Conservation (phyloP, 768 basidiomycete genomes). For the Calocera viscosa region DNA sequence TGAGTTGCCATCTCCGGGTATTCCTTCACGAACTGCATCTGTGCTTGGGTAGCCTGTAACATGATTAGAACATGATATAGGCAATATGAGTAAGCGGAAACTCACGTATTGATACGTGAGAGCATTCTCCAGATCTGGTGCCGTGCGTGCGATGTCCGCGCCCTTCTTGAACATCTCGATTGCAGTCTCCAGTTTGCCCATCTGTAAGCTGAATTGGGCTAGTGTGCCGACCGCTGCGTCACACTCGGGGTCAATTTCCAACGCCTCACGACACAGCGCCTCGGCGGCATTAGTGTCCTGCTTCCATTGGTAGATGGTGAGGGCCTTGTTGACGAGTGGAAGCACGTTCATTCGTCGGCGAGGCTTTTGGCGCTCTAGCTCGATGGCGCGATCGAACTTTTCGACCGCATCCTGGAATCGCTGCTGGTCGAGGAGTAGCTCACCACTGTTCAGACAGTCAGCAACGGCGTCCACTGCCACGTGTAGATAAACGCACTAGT, state of each 20-base stretch:
- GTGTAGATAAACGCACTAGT: conserved; percentile 56
- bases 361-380: conserved; percentile 69
- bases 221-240: conserved; percentile 94
- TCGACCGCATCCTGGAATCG: conserved; percentile 79
- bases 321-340: conserved; percentile 94
- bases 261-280: conserved; percentile 72
- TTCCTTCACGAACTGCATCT: conserved; percentile 66
- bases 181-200: conserved; percentile 75
- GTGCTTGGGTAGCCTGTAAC: conserved; percentile 61
- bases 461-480: neutral
- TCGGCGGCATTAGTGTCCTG: conserved; percentile 78
- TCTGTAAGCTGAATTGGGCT: conserved; percentile 84
- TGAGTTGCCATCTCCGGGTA: conserved; percentile 64
- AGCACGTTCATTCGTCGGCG: conserved; percentile 58
- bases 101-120: conserved; percentile 68
- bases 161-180: conserved; percentile 77
- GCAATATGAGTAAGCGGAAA: conserved; percentile 15
- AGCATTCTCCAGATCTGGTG: conserved; percentile 65
- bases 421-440: conserved; percentile 83
- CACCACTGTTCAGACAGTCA: conserved; percentile 48
- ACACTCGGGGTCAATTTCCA: conserved; percentile 80
- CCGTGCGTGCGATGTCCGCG: conserved; percentile 75
- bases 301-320: conserved; percentile 90
- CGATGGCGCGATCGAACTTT: conserved; percentile 84
- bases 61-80: neutral